phyloP scores from a whole-genome alignment of 768 basidiomycete genomes.

The Boletales sp. region DNA sequence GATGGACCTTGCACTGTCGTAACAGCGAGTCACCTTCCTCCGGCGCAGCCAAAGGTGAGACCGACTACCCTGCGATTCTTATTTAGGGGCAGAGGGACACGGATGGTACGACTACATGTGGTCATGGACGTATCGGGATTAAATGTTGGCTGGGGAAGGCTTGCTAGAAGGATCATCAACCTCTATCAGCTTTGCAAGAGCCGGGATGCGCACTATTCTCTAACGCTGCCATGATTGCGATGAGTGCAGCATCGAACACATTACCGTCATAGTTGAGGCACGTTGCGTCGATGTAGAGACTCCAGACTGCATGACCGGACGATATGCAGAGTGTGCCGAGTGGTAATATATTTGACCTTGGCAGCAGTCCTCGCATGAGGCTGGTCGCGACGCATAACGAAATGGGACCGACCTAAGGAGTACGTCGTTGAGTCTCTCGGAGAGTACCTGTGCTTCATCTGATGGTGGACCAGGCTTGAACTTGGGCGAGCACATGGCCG shows the following conservation, averaged over 20 bases:
- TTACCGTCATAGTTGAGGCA: constrained; percentile 99
- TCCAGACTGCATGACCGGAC: constrained; percentile 80
- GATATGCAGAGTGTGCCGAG: constrained; percentile 75
- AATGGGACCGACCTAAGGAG: constrained; percentile 56
- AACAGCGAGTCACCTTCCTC: constrained; percentile 14
- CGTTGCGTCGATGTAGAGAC: constrained; percentile 90
- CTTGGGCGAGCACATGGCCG: constrained; percentile 86
- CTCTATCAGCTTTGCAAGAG: constrained; percentile 29
- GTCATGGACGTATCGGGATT: constrained; percentile 64
- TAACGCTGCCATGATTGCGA: constrained; percentile 86
- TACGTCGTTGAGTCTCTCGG: constrained; percentile 75
- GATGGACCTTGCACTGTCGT: not conserved
- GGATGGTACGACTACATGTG: constrained; percentile 53
- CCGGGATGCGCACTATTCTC: constrained; percentile 64
- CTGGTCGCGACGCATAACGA: not conserved
- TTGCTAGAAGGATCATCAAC: constrained; percentile 41
- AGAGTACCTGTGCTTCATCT: constrained; percentile 91
- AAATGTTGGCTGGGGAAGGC: constrained; percentile 66
- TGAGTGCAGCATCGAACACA: constrained; percentile 82
- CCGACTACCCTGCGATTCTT: constrained; percentile 14
- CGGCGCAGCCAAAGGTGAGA: constrained; percentile 23
- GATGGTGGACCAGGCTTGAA: constrained; percentile 95
- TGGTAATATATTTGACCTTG: constrained; percentile 64
- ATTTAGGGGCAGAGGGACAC: constrained; percentile 44
- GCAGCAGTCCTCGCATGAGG: not conserved